A percentile compares a stretch with the other conserved stretches of the same genome.
Conservation (phyloP, 202 grass and related monocot genomes). For the Schoenoplectus triqueter region DNA sequence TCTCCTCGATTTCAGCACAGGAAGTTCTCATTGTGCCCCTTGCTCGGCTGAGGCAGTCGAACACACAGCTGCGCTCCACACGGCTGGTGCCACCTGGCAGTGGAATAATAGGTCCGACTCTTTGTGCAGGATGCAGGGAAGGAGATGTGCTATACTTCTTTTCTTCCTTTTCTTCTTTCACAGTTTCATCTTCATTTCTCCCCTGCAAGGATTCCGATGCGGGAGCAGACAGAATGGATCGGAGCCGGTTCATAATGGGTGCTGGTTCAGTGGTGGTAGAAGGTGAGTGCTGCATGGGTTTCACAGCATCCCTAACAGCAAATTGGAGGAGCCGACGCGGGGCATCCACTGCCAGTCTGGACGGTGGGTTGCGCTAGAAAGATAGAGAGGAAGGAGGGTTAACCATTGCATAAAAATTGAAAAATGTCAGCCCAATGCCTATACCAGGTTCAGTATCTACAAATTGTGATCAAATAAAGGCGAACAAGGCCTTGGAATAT, state of each 20-base stretch:
- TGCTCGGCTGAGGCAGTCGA: slow-evolving; percentile 64
- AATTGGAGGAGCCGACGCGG: slow-evolving; percentile 91
- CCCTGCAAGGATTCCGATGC: slow-evolving; percentile 42
- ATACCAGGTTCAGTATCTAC: background rate
- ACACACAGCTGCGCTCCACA: slow-evolving; percentile 72
- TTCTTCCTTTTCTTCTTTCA: background rate
- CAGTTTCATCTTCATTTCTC: background rate
- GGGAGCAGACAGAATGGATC: slow-evolving; percentile 74
- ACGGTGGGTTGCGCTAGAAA: slow-evolving; percentile 1
- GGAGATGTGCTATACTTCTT: slow-evolving; percentile 20
- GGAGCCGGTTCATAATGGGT: slow-evolving; percentile 65
- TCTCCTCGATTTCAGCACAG: slow-evolving; percentile 18
- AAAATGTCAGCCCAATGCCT: background rate
- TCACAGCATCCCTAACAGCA: slow-evolving; percentile 96
- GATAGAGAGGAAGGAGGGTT: background rate
- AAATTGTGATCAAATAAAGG: background rate
- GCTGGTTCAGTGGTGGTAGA: slow-evolving; percentile 49
- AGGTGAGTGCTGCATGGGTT: slow-evolving; percentile 42
- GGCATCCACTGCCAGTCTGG: slow-evolving; percentile 49
- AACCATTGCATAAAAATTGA: background rate
- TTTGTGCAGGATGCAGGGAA: slow-evolving; percentile 37
- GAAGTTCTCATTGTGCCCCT: slow-evolving; percentile 34
- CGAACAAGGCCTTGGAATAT: background rate
- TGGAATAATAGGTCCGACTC: slow-evolving; percentile 48
- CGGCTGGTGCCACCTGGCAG: slow-evolving; percentile 51